Conservation (phyloP, 495 filamentous ascomycete genomes). For the Penicillium nucicola region DNA sequence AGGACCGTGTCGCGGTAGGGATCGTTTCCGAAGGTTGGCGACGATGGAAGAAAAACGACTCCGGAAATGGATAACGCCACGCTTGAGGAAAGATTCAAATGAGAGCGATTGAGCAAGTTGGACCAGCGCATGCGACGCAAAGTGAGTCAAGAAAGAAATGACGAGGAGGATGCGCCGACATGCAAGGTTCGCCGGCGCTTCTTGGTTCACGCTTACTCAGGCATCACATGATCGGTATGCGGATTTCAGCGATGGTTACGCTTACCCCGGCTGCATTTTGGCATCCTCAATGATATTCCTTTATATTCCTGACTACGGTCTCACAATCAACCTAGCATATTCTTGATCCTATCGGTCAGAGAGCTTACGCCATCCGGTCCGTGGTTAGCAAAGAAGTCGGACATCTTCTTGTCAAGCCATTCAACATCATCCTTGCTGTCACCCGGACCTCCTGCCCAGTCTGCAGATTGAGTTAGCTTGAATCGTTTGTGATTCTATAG, state of each 20-base stretch:
- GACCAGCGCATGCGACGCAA: neutral
- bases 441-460: slow-evolving; percentile 63
- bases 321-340: neutral
- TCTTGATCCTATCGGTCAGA: slow-evolving; percentile 8
- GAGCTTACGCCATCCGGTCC: neutral
- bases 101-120: neutral
- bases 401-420: slow-evolving; percentile 62
- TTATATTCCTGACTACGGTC: neutral
- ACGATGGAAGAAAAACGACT: neutral
- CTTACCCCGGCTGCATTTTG: no score
- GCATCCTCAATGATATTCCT: neutral
- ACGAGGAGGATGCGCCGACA: neutral
- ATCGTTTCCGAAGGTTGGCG: slow-evolving; percentile 17
- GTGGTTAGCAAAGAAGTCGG: slow-evolving; percentile 42
- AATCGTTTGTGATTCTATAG: no score
- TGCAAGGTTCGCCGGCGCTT: slow-evolving; percentile 14
- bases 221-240: slow-evolving; percentile 10
- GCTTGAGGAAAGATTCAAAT: neutral
- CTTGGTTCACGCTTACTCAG: slow-evolving; percentile 14
- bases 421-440: slow-evolving; percentile 60
- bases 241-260: no score
- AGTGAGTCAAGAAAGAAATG: slow-evolving; percentile 10
- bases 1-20: slow-evolving; percentile 20
- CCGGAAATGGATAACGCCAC: neutral
- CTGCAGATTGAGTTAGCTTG: slow-evolving; percentile 18